Percentiles rank a stretch among this genome's conserved stretches.
Evolutionary conservation across 73 alveolate genomes (phyloP).

Genomic region (Paramecium octaurelia): DNA sequence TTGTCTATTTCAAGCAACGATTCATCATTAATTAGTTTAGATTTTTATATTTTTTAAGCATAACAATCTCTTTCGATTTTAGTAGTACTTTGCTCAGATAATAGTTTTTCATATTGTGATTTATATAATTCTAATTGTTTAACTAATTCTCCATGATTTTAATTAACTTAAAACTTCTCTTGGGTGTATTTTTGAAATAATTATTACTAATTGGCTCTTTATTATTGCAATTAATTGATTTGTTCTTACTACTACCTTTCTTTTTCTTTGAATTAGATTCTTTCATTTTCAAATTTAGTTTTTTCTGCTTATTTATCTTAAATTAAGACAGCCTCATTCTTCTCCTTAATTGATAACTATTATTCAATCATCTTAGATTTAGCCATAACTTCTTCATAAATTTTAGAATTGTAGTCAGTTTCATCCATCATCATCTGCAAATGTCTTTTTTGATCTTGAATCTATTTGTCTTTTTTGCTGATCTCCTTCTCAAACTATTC

Average conservation of each 20-base stretch:
- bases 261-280: not conserved
- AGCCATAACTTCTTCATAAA: not conserved
- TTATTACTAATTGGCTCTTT: not conserved
- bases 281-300: not conserved
- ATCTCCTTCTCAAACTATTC: conserved; percentile 3
- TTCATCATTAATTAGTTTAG: conserved; percentile 7
- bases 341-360: not conserved
- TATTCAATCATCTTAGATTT: not conserved
- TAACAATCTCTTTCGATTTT: not conserved
- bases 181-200: not conserved
- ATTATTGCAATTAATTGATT: not conserved
- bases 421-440: conserved; percentile 21
- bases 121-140: not conserved
- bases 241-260: not conserved
- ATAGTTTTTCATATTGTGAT: not conserved
- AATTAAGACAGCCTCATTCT: conserved; percentile 22
- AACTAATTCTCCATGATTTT: not conserved
- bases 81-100: not conserved
- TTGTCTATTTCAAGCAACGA: not conserved
- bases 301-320: conserved; percentile 21
- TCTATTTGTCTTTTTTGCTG: not conserved
- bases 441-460: not conserved
- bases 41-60: not conserved
- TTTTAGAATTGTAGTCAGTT: not conserved
- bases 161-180: not conserved